Percentiles rank a stretch among this genome's conserved stretches.
phyloP scores from a whole-genome alignment of 495 filamentous ascomycete species.

The Penicillium riverlandense region DNA sequence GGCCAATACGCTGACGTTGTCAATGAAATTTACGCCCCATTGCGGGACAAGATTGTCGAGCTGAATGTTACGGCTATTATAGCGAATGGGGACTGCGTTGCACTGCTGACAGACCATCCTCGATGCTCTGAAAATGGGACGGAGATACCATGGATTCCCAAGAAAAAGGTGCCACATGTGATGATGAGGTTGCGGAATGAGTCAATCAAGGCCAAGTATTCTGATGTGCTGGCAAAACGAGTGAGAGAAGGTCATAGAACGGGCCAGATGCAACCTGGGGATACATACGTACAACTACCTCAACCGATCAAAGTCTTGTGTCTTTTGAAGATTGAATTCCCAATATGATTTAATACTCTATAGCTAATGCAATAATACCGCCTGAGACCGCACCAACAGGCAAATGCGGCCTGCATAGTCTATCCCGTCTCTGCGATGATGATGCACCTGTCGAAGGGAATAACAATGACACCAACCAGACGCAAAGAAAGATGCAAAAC shows the following conservation, averaged over 20 bases:
- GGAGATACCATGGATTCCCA: neutral
- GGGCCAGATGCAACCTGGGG: neutral
- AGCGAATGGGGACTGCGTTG: conserved; percentile 3
- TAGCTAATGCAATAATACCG: no score
- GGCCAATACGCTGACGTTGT: neutral
- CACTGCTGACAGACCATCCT: neutral
- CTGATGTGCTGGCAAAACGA: neutral
- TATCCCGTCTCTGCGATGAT: no score
- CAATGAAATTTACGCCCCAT: neutral
- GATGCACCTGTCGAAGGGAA: no score
- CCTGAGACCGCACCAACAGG: no score
- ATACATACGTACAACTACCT: conserved; percentile 1
- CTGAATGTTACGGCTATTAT: neutral
- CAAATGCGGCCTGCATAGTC: no score
- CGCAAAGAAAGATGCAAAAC: no score
- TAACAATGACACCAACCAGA: no score
- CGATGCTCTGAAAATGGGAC: neutral
- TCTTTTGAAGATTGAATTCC: no score
- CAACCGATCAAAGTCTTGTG: conserved; percentile 1
- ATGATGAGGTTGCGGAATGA: conserved; percentile 1
- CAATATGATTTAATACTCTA: no score
- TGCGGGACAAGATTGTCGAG: neutral
- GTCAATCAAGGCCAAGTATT: neutral
- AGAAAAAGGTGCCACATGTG: neutral
- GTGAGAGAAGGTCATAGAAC: neutral